A percentile compares a stretch with the other conserved stretches of the same genome.
phyloP scores from a whole-genome alignment of 2,329 filamentous ascomycete genomes.

The Fusarium brachygibbosum region DNA sequence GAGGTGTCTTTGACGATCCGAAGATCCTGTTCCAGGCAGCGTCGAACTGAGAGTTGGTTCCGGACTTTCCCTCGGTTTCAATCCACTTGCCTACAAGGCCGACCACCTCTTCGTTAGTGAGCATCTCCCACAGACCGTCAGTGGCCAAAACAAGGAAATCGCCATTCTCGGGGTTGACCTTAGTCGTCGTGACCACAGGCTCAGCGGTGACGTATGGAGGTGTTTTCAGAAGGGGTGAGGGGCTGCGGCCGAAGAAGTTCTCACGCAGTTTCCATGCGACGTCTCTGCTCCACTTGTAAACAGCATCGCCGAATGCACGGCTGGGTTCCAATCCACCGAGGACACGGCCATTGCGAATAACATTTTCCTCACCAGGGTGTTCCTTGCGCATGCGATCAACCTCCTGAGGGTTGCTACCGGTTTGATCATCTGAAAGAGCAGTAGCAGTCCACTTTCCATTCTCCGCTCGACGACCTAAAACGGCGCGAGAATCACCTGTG shows the following conservation, averaged over 20 bases:
- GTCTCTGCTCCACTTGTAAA: slow-evolving; percentile 95
- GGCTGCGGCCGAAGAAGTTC: slow-evolving; percentile 88
- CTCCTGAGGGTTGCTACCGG: slow-evolving; percentile 88
- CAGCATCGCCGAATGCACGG: slow-evolving; percentile 94
- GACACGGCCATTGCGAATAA: slow-evolving; percentile 89
- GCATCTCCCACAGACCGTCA: slow-evolving; percentile 98
- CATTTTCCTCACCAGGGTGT: slow-evolving; percentile 90
- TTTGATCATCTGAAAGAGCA: slow-evolving; percentile 92
- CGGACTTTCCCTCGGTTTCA: slow-evolving; percentile 75
- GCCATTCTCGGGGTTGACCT: slow-evolving; percentile 87
- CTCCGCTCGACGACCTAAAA: slow-evolving; percentile 82
- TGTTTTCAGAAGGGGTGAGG: slow-evolving; percentile 83
- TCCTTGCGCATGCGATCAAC: slow-evolving; percentile 84
- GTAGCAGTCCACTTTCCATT: slow-evolving; percentile 95
- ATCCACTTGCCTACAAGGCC: slow-evolving; percentile 98
- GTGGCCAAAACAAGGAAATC: slow-evolving; percentile 98
- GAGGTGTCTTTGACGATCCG: slow-evolving; percentile 63
- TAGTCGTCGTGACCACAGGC: slow-evolving; percentile 92
- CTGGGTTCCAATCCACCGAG: slow-evolving; percentile 93
- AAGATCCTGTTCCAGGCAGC: slow-evolving; percentile 76
- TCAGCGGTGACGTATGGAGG: slow-evolving; percentile 98
- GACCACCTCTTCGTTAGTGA: slow-evolving; percentile 97
- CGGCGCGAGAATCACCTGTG: slow-evolving; percentile 95
- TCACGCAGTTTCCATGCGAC: slow-evolving; percentile 84
- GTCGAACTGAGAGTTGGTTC: slow-evolving; percentile 74